Conservation (phyloP, 2,329 filamentous ascomycete species). For the Fusarium albosuccineum region DNA sequence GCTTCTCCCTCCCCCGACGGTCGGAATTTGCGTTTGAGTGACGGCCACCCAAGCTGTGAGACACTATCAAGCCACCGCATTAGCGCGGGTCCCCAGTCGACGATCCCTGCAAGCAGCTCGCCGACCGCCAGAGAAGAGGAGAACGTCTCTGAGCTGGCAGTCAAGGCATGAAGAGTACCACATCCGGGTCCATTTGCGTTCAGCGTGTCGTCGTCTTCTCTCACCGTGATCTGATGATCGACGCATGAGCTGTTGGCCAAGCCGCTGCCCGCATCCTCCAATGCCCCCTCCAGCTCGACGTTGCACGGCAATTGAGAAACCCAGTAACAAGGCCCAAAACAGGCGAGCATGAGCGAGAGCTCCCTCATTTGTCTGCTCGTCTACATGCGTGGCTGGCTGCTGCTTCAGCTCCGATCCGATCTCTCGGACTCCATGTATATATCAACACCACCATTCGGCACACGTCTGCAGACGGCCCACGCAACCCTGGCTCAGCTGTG, state of each 20-base stretch:
- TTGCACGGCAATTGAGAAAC: constrained; percentile 1
- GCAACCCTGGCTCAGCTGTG: constrained; percentile 24
- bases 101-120: constrained; percentile 40
- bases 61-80: constrained; percentile 42
- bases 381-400: constrained; percentile 10
- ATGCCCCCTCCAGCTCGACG: neutral
- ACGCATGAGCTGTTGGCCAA: constrained; percentile 2
- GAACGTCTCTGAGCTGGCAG: constrained; percentile 34
- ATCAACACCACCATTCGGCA: constrained; percentile 21
- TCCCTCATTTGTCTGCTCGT: constrained; percentile 14
- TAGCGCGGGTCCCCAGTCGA: constrained; percentile 36
- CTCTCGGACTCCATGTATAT: constrained; percentile 26
- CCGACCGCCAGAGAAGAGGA: constrained; percentile 20
- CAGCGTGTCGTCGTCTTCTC: neutral
- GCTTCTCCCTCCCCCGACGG: constrained; percentile 19
- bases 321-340: constrained; percentile 16
- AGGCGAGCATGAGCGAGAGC: constrained; percentile 9
- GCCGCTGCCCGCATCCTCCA: neutral
- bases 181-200: constrained; percentile 4
- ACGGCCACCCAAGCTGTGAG: constrained; percentile 39
- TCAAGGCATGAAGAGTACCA: constrained; percentile 27
- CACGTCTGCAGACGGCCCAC: constrained; percentile 17
- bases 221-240: constrained; percentile 22
- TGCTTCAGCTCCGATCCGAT: constrained; percentile 33
- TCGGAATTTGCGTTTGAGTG: constrained; percentile 41